Evolutionary conservation across 2,329 filamentous ascomycete species (phyloP).

Genomic region (Alternaria metachromatica): DNA sequence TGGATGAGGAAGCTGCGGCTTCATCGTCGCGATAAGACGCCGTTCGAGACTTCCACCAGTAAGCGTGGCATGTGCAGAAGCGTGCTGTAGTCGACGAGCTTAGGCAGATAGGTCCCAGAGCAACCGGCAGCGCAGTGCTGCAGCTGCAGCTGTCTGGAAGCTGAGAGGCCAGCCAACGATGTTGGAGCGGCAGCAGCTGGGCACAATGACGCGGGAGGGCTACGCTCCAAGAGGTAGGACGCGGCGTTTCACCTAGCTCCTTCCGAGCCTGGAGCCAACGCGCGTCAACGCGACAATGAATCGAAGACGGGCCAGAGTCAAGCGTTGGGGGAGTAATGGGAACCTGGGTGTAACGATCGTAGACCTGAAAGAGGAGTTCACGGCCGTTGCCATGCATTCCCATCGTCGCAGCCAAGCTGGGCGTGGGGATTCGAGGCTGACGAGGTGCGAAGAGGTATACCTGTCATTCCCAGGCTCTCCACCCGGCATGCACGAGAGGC

Average conservation of each 20-base stretch:
- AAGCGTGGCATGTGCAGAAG: background rate
- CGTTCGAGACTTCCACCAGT: background rate
- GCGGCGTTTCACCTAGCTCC: constrained; percentile 25
- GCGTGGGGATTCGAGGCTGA: background rate
- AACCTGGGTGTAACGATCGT: background rate
- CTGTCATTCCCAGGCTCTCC: background rate
- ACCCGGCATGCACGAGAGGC: background rate
- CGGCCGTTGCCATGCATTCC: background rate
- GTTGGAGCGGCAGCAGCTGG: background rate
- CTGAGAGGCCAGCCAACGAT: constrained; percentile 1
- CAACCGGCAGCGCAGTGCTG: background rate
- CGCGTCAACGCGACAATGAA: constrained; percentile 6
- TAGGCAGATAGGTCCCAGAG: background rate
- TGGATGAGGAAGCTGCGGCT: background rate
- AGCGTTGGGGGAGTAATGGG: constrained; percentile 1
- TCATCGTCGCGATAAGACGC: constrained; percentile 1
- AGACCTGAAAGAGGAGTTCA: background rate
- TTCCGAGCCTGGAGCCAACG: constrained; percentile 24
- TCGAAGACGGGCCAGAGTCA: background rate
- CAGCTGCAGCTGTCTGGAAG: background rate
- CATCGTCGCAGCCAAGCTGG: background rate
- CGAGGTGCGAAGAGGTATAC: background rate
- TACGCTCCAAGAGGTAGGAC: constrained; percentile 9
- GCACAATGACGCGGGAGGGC: constrained; percentile 17
- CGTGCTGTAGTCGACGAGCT: background rate